Evolutionary conservation across 805 yeast species (phyloP).

Genomic region (Wickerhamiella kurtzmanii): DNA sequence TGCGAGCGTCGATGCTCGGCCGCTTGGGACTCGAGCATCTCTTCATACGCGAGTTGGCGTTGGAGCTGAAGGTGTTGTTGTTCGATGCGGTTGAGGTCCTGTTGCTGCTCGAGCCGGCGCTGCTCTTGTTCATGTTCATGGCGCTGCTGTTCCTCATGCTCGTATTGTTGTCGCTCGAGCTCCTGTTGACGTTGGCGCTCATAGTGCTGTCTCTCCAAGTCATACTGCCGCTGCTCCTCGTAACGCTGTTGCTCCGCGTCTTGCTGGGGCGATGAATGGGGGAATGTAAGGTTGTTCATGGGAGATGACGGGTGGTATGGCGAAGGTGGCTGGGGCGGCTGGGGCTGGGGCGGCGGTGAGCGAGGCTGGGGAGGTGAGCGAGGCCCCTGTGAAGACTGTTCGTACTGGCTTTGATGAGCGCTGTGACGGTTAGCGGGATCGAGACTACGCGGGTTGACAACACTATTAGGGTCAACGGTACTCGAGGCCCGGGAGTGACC

Average conservation of each 20-base stretch:
- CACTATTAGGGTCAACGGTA: too few species aligned
- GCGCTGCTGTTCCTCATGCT: constrained; percentile 1
- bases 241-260: background rate
- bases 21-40: background rate
- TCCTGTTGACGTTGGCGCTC: constrained; percentile 3
- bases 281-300: too few species aligned
- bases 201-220: background rate
- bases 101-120: constrained; percentile 1
- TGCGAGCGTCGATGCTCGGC: too few species aligned
- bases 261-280: background rate
- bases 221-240: background rate
- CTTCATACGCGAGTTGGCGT: background rate
- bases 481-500: too few species aligned
- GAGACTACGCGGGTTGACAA: too few species aligned
- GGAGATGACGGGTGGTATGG: too few species aligned
- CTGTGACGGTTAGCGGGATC: too few species aligned
- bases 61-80: background rate
- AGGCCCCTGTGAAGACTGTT: too few species aligned
- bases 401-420: too few species aligned
- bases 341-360: too few species aligned
- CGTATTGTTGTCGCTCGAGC: background rate
- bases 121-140: constrained; percentile 1
- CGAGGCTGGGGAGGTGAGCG: too few species aligned
- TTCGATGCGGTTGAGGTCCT: background rate
- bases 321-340: too few species aligned